These are phyloP conservation scores for Xylaria sp. DNA, from an alignment of 2,329 filamentous ascomycete species.

Conservation along the genomic window DNA sequence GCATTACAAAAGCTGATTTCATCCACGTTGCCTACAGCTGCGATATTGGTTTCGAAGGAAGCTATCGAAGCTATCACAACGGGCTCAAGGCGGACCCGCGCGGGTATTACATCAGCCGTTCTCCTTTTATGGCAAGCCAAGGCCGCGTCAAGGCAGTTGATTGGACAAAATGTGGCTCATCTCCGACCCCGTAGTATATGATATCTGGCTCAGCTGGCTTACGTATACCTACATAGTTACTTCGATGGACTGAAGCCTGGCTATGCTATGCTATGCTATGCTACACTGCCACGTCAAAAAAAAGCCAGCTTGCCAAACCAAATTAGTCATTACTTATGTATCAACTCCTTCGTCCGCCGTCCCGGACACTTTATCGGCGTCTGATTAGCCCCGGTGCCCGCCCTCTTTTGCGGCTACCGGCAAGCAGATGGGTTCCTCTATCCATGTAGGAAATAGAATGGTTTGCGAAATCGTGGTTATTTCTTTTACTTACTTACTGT, in stretches of 20 bases:
- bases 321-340: neutral
- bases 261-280: neutral
- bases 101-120: conserved; percentile 24
- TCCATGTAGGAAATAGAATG: neutral
- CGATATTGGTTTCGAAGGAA: neutral
- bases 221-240: neutral
- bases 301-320: neutral
- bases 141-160: conserved; percentile 19
- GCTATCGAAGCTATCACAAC: neutral
- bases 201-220: neutral
- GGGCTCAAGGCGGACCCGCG: conserved; percentile 8
- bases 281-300: neutral
- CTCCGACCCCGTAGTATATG: neutral
- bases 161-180: conserved; percentile 12
- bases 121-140: conserved; percentile 24
- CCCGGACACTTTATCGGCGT: neutral
- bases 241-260: neutral
- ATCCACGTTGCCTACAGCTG: neutral
- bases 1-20: neutral
- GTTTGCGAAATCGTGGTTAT: neutral
- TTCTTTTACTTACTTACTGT: neutral
- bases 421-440: neutral
- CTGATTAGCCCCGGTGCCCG: neutral
- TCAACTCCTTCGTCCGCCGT: too few relatives aligned
- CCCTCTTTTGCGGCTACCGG: neutral